phyloP scores from a whole-genome alignment of 179 eudicot genomes.

The Corrigiola litoralis region DNA sequence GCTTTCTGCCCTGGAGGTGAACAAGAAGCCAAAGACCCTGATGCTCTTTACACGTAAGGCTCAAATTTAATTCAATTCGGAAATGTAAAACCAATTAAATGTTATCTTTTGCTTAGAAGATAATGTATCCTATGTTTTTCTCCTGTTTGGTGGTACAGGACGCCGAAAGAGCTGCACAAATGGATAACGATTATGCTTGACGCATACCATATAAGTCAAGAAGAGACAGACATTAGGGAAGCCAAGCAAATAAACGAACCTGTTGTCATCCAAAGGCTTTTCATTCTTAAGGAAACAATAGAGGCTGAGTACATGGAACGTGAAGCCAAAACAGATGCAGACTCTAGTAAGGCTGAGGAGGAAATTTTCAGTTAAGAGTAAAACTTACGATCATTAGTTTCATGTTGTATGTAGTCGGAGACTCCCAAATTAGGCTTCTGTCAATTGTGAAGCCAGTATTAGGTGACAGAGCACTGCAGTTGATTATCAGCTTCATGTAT shows the following conservation, averaged over 20 bases:
- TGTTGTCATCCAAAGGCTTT: slow-evolving; percentile 79
- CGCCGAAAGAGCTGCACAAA: slow-evolving; percentile 88
- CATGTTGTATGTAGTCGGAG: too few species aligned
- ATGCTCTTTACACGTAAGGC: slow-evolving; percentile 75
- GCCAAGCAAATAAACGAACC: slow-evolving; percentile 76
- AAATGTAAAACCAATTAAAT: neutral
- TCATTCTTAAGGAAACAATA: slow-evolving; percentile 79
- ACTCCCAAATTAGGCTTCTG: too few species aligned
- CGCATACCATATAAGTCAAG: slow-evolving; percentile 68
- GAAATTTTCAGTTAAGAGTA: neutral
- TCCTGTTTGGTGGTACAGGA: slow-evolving; percentile 41
- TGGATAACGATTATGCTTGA: slow-evolving; percentile 93
- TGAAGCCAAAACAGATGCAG: slow-evolving; percentile 24
- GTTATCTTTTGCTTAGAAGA: neutral
- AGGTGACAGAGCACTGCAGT: too few species aligned
- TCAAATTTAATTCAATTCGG: neutral
- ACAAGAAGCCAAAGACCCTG: slow-evolving; percentile 52
- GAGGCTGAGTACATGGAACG: slow-evolving; percentile 76
- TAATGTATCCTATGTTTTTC: neutral
- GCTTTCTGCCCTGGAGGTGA: slow-evolving; percentile 85
- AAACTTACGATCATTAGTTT: neutral
- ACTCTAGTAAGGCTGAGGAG: slow-evolving; percentile 17
- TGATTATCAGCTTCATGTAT: too few species aligned
- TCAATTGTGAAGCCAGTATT: too few species aligned
- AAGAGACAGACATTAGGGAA: slow-evolving; percentile 84